Percentiles rank a stretch among this genome's conserved stretches.
Evolutionary conservation across 2,329 filamentous ascomycete species (phyloP).

Genomic region (Apiospora aurea): DNA sequence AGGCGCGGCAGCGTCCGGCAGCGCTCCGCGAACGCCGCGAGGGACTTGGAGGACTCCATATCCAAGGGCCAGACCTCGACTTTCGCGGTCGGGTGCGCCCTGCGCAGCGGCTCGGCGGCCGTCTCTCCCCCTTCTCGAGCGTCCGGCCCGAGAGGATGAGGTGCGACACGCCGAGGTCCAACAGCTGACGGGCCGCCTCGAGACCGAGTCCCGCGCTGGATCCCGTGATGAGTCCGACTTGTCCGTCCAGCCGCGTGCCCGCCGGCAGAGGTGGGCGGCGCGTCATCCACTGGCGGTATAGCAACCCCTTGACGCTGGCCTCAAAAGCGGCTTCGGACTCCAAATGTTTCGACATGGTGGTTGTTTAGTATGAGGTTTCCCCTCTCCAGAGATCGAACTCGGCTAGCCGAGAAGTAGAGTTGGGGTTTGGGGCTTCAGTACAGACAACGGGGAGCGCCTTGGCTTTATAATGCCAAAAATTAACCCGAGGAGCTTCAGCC

Average conservation of each 20-base stretch:
- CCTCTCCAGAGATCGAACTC: too few relatives aligned
- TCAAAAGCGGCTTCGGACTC: slow-evolving; percentile 23
- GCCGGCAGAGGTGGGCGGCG: slow-evolving; percentile 18
- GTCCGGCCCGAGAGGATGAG: slow-evolving; percentile 58
- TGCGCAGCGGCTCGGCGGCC: slow-evolving; percentile 45
- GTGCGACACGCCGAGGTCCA: slow-evolving; percentile 46
- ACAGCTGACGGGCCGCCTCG: slow-evolving; percentile 50
- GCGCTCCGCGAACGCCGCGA: slow-evolving; percentile 49
- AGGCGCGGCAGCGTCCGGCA: slow-evolving; percentile 44
- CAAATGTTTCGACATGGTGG: slow-evolving; percentile 13
- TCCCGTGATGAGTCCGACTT: slow-evolving; percentile 55
- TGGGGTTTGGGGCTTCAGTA: neutral
- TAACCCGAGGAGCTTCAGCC: neutral
- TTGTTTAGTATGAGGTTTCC: neutral
- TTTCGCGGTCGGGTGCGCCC: slow-evolving; percentile 39
- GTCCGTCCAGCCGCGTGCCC: slow-evolving; percentile 18
- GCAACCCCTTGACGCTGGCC: slow-evolving; percentile 11
- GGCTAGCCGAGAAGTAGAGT: neutral
- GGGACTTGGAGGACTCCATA: slow-evolving; percentile 53
- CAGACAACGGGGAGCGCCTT: too few relatives aligned
- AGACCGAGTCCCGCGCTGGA: slow-evolving; percentile 57
- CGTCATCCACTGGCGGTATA: slow-evolving; percentile 24
- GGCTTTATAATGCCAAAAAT: neutral
- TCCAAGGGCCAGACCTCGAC: slow-evolving; percentile 59
- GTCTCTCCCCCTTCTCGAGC: slow-evolving; percentile 48